Base-by-base conservation (phyloP, 2,329 filamentous ascomycete species). In the Bipolaris bicolor region DNA sequence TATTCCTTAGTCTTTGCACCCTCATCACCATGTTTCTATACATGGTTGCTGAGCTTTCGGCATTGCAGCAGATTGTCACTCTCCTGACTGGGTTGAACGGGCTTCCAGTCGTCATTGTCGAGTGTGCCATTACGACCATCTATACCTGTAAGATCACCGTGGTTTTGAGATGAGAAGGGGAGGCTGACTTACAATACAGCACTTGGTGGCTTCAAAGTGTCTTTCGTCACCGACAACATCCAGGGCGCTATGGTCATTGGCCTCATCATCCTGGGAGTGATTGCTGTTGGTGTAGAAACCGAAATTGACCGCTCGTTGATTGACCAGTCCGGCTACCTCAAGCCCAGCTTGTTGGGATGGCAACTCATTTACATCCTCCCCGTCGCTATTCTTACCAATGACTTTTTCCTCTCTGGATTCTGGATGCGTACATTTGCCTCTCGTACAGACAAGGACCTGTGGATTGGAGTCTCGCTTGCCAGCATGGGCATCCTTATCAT, bases 341-440 rank as follows among this genome's bases (percentile, higher is more conserved):
- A 91, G 43, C 67, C 88, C 5, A 90, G 79, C 55, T 82, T 92
- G 2, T 82, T 95, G 1, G 91, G 91, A 53, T 95, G 91, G 90
- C 91, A 95, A 76, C 84, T 95, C 13, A 80, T 95, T 34, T 95
- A 94, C 78, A 94, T 95, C 64, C 83, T 95, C 1, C 90, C 91
- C 0, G 84, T 95, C 5, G 91, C 91, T 43, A 85, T 95, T 62
- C 72, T 93, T 54, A 93, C 90, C 57, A 95, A 94, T 78, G 88
- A 93, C 80, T 93, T 95, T 81, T 95, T 95, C 80, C 81, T 95
- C 41, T 91, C 90, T 31, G 89, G 86, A 64, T 92, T 91, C 77
- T 95, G 91, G 91, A 85, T 94, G 75, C 88, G 91, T 49, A 90
- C 90, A 5, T 95, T 95, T 69, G 89, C 90, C 16, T 90, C 90